These are phyloP conservation scores for Circinella minor DNA, from an alignment of 371 early-diverging fungal genomes.

Conservation along the genomic window DNA sequence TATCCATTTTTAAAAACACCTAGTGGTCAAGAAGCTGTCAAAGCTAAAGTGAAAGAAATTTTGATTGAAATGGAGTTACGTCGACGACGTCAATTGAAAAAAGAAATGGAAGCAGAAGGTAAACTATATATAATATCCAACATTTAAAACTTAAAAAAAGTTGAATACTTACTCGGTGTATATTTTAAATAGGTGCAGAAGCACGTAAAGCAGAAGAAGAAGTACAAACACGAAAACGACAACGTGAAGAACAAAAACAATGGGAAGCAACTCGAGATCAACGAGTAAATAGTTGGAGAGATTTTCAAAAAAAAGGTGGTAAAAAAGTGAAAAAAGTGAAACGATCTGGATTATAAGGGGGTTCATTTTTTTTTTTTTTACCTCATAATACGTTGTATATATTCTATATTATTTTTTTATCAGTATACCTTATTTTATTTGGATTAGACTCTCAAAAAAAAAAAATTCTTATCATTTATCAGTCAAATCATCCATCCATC, in stretches of 20 bases:
- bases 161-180: no score
- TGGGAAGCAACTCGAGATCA: conserved; percentile 72
- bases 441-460: no score
- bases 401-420: no score
- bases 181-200: conserved; percentile 51
- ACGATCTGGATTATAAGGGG: conserved; percentile 18
- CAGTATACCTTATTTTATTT: no score
- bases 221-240: conserved; percentile 57
- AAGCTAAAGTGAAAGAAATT: conserved; percentile 62
- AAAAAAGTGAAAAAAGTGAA: conserved; percentile 68
- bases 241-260: conserved; percentile 69
- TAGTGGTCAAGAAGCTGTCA: conserved; percentile 47
- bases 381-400: no score
- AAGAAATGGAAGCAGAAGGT: conserved; percentile 76
- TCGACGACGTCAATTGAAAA: conserved; percentile 64
- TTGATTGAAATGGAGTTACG: conserved; percentile 70
- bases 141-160: no score
- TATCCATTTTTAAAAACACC: conserved; percentile 45
- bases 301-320: conserved; percentile 67
- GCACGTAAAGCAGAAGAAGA: conserved; percentile 65
- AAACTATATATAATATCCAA: not conserved
- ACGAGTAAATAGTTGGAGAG: conserved; percentile 73
- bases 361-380: no score
- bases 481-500: no score
- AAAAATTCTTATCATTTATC: no score